Base-by-base conservation (phyloP, 768 basidiomycete genomes). In the Galerina sulciceps region DNA sequence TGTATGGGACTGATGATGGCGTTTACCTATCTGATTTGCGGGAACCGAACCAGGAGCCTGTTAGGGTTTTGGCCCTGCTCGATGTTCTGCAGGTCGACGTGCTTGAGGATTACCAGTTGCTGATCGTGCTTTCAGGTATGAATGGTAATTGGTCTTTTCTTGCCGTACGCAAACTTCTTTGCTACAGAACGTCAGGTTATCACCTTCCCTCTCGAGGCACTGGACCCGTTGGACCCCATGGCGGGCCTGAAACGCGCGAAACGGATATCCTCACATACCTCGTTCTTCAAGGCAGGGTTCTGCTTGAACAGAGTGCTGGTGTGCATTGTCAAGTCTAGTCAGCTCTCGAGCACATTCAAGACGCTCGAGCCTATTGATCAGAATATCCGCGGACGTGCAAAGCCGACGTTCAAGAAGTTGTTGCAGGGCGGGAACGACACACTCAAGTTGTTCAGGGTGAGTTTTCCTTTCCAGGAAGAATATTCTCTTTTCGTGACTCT, bases 1-100 rank as follows among this genome's bases (percentile, higher is more conserved):
- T 93, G 9, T 99, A 96, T 73, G 97, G 96, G n/a, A 96, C 96
- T 4, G 93, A 96, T 67, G 95, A 98, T 63, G 97, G 97, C 22
- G 91, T 99, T 22, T 99, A 98, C 71, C 83, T 99, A 59, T 94
- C 94, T 23, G 93, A 98, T 71, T 77, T 97, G 26, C 82, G 86
- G 44, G 90, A 93, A 53, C 73, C 80, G 36, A 86, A 85, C 63
- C 84, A 87, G 44, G 92, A 94, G 20, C 97, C 96, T 0, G 81
- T 93, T 23, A 94, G 95, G 74, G 94, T 99, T 26, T 80, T 99
- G 57, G 89, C 90, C 11, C 75, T 98, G 22, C 79, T 90, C 42
- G 94, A 96, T 63, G 96, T 99, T 14, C 83, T 89, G 1, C 97
- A 99, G 76, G 90, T 99, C 8, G 97, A 99, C 64, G 90, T 99